These are phyloP conservation scores for Aspergillus brasiliensis DNA, from an alignment of 2,329 filamentous ascomycete species.

Conservation along the genomic window DNA sequence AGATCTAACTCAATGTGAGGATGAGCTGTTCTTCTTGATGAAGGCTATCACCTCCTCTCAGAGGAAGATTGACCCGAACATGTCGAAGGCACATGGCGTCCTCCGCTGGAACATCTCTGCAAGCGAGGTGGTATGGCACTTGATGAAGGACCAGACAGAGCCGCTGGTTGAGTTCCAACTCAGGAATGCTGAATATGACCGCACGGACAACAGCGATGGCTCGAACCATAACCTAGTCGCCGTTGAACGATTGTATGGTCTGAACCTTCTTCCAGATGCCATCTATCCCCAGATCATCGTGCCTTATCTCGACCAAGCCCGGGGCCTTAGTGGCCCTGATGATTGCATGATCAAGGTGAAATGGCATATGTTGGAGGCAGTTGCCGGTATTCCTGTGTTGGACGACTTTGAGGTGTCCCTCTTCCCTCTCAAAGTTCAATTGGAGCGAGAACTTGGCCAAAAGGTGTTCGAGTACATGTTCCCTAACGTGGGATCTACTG, in stretches of 20 bases:
- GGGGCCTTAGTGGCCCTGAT: slow-evolving; percentile 56
- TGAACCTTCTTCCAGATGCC: slow-evolving; percentile 87
- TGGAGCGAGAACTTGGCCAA: slow-evolving; percentile 90
- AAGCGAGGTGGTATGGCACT: slow-evolving; percentile 94
- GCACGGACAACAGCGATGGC: slow-evolving; percentile 94
- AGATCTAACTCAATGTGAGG: slow-evolving; percentile 85
- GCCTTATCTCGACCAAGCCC: slow-evolving; percentile 74
- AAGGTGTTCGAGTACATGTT: slow-evolving; percentile 97
- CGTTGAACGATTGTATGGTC: slow-evolving; percentile 81
- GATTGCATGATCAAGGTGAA: slow-evolving; percentile 91
- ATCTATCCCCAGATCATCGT: slow-evolving; percentile 96
- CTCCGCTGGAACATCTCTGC: slow-evolving; percentile 93
- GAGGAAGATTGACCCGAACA: slow-evolving; percentile 69
- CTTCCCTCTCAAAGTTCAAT: slow-evolving; percentile 88
- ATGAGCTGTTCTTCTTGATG: slow-evolving; percentile 99
- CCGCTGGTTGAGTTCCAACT: slow-evolving; percentile 92
- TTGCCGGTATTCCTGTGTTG: slow-evolving; percentile 95
- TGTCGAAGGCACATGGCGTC: slow-evolving; percentile 73
- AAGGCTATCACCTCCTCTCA: slow-evolving; percentile 98
- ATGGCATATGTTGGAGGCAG: slow-evolving; percentile 98
- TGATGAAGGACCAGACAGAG: slow-evolving; percentile 83
- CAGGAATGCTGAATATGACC: slow-evolving; percentile 86
- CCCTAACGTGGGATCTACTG: slow-evolving; percentile 70
- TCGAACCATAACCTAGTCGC: slow-evolving; percentile 93
- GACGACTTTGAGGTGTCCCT: slow-evolving; percentile 95